Percentiles rank a stretch among this genome's conserved stretches.
Evolutionary conservation across 106 monocot species (phyloP).

Genomic region (Apostasia ramifera): DNA sequence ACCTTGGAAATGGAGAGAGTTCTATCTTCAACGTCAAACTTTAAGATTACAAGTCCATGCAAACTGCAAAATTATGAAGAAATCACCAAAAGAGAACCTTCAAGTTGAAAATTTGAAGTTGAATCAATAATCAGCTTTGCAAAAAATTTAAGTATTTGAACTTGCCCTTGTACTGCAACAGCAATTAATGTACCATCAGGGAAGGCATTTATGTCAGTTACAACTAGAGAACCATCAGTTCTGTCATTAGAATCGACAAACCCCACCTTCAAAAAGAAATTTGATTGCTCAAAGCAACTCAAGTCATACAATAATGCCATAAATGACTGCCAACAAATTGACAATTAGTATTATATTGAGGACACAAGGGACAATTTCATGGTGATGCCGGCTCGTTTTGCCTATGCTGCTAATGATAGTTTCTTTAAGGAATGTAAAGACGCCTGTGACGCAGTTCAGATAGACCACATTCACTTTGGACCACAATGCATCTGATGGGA

Average conservation of each 20-base stretch:
- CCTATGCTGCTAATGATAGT: too few species aligned
- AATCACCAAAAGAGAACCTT: conserved; percentile 1
- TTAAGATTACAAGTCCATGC: conserved; percentile 60
- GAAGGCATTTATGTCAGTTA: conserved; percentile 60
- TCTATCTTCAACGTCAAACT: conserved; percentile 30
- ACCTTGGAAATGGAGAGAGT: conserved; percentile 55
- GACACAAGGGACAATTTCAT: too few species aligned
- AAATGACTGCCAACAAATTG: not conserved
- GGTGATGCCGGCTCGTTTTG: too few species aligned
- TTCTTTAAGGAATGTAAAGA: too few species aligned
- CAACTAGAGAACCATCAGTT: conserved; percentile 22
- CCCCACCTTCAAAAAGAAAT: conserved; percentile 39
- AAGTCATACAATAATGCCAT: not conserved
- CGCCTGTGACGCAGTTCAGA: too few species aligned
- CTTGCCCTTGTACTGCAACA: conserved; percentile 63
- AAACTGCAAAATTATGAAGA: conserved; percentile 42
- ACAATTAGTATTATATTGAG: too few species aligned
- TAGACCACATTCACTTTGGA: too few species aligned
- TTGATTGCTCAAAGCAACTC: not conserved
- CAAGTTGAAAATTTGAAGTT: not conserved
- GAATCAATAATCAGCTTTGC: not conserved
- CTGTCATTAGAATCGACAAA: conserved; percentile 20
- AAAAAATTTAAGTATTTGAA: not conserved
- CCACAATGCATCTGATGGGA: too few species aligned
- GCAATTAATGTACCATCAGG: conserved; percentile 59